These are phyloP conservation scores for Rhynchospora breviuscula DNA, from an alignment of 176 grass and related monocot species.

Conservation along the genomic window DNA sequence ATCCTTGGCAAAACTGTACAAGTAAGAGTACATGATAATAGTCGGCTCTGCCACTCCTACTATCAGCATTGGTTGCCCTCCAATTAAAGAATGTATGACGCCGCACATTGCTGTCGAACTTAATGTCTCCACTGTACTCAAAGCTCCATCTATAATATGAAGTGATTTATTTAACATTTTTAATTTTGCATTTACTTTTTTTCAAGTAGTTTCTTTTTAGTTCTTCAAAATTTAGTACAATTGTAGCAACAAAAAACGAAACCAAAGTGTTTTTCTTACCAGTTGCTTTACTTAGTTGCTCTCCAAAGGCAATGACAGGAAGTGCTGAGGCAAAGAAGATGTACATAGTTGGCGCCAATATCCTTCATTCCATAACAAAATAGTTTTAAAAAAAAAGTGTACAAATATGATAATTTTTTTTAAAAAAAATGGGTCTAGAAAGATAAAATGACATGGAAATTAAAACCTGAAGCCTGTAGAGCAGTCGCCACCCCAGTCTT, in stretches of 20 bases:
- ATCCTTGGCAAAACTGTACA: conserved; percentile 69
- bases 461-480: conserved; percentile 57
- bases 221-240: not conserved
- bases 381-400: conserved; percentile 4
- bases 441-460: not conserved
- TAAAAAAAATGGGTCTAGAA: not conserved
- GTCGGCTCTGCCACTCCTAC: conserved; percentile 87
- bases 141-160: conserved; percentile 51
- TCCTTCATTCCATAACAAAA: conserved; percentile 41
- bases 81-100: conserved; percentile 65
- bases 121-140: conserved; percentile 75
- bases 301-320: conserved; percentile 75
- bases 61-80: conserved; percentile 68
- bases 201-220: not conserved
- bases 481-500: conserved; percentile 54
- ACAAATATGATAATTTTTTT: not conserved
- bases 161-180: not conserved
- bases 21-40: conserved; percentile 74
- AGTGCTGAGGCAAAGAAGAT: conserved; percentile 81
- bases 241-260: not conserved
- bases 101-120: conserved; percentile 75
- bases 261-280: conserved; percentile 19
- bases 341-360: conserved; percentile 74
- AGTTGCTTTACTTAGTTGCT: conserved; percentile 77
- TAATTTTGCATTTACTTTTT: not conserved